Base-by-base conservation (phyloP, 2,329 filamentous ascomycete genomes). In the Cladosporium sp. region DNA sequence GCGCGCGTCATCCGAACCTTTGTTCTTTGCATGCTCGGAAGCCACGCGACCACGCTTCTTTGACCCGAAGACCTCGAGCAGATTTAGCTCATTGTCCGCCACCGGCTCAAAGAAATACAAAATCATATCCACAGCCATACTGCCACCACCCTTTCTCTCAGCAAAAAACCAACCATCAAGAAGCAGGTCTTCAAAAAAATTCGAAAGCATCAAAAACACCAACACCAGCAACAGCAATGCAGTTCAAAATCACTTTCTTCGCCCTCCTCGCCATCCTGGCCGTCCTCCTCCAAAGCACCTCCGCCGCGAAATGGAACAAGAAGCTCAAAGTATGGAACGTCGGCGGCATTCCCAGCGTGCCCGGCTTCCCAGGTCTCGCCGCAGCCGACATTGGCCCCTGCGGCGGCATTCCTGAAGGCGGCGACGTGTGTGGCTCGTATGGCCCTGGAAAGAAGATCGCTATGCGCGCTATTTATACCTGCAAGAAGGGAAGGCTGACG, bases 241-340 rank as follows among this genome's bases (percentile, higher is more conserved):
- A 61, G 6, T 12, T 61, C 59, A 61, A 28, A 26, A 14, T 28
- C 10, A 34, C 11, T n/a, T 26, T 61, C 44, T 30, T 47, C 28
- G n/a, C 41, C 59, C 6, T 51, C 26, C 28, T 61, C 30, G 41
- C 28, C 15, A 12, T 34, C 26, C 18, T 26, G 26, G 30, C 44
- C n/a, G 15, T 14, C 54, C 30, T 24, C 15, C 14, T 60, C 38
- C 26, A 41, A 14, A n/a, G 28, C 44, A 11, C 41, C 28, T 61
- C 59, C 26, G 59, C 59, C 15, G 59, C 59, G 24, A 51, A 34
- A 51, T 61, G 59, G 59, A 61, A 61, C 59, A 12, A 15, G 2
- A 24, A 61, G 30, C 59, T 61, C 11, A 28, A 61, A 51, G 41
- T 61, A 26, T 61, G 41, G 38, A 28, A 61, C 41, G 24, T 61